Evolutionary conservation across 2,329 filamentous ascomycete species (phyloP), one percentile per base, ranked within the genome.

Genomic region (Bipolaris bicolor): DNA sequence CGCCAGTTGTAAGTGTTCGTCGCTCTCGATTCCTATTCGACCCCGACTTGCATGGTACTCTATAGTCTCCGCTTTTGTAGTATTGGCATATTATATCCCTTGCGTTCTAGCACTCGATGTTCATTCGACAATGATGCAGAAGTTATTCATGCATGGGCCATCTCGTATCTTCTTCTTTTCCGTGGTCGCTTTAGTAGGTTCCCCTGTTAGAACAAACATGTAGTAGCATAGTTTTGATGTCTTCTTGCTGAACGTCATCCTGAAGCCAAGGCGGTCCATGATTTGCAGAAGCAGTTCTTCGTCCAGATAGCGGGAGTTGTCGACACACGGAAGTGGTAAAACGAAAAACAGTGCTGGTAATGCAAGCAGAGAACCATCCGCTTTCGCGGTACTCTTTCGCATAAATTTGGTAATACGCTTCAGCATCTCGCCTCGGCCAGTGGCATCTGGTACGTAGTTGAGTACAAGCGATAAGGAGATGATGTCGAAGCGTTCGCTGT

Each of bases 381-480:
- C 13, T 22, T 44, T n/a, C n/a, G 44, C 18, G 20, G n/a, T 54
- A 7, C 45, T 68, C 11, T 10, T 52, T 13, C 59, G 52, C 36
- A 81, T 72, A 22, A 76, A 73, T 37, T 76, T 68, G 4, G 71
- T 62, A 7, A 69, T 63, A 13, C 73, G 68, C 49, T 71, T 72
- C 9, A 99, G 84, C 95, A 99, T 99, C 56, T 90, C 85, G 2
- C 95, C 95, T 66, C 93, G 85, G 4, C 83, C 84, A 31, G 79
- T 78, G 3, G 92, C 84, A 65, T 93, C 88, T 0, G 94, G 91
- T 3, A 98, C 93, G 71, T 92, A 99, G 76, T 99, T 99, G 61
- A 99, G 82, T 5, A 99, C 95, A 51, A 99, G 80, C 7, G 92
- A 97, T 22, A 99, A 81, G 48, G 92, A 97, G 69, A 99, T 89